phyloP scores from a whole-genome alignment of 208 protist species.

The Naegleria lovaniensis region DNA sequence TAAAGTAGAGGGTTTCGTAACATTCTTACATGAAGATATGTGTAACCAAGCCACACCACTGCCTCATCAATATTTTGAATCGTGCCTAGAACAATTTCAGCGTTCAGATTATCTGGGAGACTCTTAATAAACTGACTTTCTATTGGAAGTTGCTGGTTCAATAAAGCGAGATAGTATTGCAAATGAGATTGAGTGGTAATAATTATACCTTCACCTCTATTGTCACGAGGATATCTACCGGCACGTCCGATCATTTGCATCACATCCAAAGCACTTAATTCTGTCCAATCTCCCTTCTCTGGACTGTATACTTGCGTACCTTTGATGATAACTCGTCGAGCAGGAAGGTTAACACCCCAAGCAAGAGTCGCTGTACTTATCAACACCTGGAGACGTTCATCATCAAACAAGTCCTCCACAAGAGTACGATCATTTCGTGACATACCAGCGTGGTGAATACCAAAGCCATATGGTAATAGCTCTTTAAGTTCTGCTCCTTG shows the following conservation, averaged over 20 bases:
- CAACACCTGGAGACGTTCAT: slow-evolving; percentile 89
- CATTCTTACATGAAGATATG: slow-evolving; percentile 98
- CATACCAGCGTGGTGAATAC: slow-evolving; percentile 98
- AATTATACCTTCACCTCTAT: slow-evolving; percentile 86
- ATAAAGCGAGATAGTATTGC: slow-evolving; percentile 94
- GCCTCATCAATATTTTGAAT: slow-evolving; percentile 85
- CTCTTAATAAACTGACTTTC: slow-evolving; percentile 92
- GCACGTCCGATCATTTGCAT: slow-evolving; percentile 99
- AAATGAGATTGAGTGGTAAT: slow-evolving; percentile 88
- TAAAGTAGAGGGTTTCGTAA: slow-evolving; percentile 87
- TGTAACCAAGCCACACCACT: slow-evolving; percentile 91
- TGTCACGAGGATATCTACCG: slow-evolving; percentile 89
- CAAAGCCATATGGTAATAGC: slow-evolving; percentile 92
- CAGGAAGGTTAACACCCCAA: slow-evolving; percentile 99
- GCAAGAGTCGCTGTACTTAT: slow-evolving; percentile 98
- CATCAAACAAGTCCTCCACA: slow-evolving; percentile 96
- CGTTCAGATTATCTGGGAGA: slow-evolving; percentile 96
- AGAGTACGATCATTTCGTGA: slow-evolving; percentile 79
- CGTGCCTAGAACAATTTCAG: slow-evolving; percentile 94
- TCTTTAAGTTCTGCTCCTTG: slow-evolving; percentile 60
- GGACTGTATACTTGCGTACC: slow-evolving; percentile 99
- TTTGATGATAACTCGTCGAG: slow-evolving; percentile 99
- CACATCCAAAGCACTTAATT: slow-evolving; percentile 94
- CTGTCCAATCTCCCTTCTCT: slow-evolving; percentile 83
- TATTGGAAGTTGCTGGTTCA: slow-evolving; percentile 98